Conservation (phyloP, 73 alveolate genomes). For the Paramecium sonneborni region DNA sequence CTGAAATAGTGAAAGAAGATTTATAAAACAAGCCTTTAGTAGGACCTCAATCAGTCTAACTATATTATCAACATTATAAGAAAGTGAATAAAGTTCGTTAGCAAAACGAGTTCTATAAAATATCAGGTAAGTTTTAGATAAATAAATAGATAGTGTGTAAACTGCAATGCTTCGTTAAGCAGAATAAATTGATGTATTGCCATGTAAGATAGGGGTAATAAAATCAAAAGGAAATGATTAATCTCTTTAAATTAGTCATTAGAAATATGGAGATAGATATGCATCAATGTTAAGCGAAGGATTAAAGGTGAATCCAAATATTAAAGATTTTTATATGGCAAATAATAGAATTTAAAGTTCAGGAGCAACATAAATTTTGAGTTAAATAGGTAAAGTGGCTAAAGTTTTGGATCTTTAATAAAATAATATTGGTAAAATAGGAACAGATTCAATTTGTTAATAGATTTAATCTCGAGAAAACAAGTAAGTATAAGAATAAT, state of each 20-base stretch:
- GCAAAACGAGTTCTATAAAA: conserved; percentile 5
- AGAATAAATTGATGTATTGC: conserved; percentile 31
- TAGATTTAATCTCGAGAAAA: conserved; percentile 38
- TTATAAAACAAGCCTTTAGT: neutral
- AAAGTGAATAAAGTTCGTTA: neutral
- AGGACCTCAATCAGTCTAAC: neutral
- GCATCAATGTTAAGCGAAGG: conserved; percentile 74
- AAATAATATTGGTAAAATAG: conserved; percentile 25
- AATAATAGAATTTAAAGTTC: conserved; percentile 47
- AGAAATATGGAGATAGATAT: conserved; percentile 69
- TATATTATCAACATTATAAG: conserved; percentile 1
- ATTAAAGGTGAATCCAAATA: conserved; percentile 43
- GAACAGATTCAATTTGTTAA: conserved; percentile 50
- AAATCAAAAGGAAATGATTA: conserved; percentile 49
- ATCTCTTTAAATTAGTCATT: conserved; percentile 5
- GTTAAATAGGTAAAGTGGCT: conserved; percentile 21
- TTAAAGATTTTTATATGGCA: conserved; percentile 46
- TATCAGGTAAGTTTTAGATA: neutral
- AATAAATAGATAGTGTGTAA: neutral
- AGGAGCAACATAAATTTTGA: conserved; percentile 37
- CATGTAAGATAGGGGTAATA: conserved; percentile 56
- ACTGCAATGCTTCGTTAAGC: conserved; percentile 21
- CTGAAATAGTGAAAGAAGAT: conserved; percentile 1
- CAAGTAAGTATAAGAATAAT: neutral
- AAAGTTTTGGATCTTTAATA: neutral